Conservation (phyloP, 371 early-diverging fungal species). For the Mucor velutinosus region DNA sequence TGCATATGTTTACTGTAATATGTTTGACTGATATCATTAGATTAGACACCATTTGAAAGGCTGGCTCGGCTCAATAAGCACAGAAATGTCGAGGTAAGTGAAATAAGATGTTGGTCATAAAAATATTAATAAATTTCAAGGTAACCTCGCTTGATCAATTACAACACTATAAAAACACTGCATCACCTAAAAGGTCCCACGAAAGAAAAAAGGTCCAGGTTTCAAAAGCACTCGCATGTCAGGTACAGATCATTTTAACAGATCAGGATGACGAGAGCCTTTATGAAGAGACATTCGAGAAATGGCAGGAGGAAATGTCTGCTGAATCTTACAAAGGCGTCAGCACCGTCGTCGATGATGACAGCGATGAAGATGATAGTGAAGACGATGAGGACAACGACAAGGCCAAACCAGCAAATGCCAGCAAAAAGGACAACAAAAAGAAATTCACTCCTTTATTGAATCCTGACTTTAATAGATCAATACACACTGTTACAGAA, state of each 20-base stretch:
- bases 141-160: conserved; percentile 38
- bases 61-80: conserved; percentile 85
- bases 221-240: conserved; percentile 27
- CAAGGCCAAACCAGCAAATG: neutral
- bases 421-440: neutral
- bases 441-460: conserved; percentile 11
- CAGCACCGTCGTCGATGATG: neutral
- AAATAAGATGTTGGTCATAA: neutral
- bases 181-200: neutral
- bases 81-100: conserved; percentile 68
- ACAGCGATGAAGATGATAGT: neutral
- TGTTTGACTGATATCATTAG: conserved; percentile 5
- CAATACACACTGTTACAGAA: neutral
- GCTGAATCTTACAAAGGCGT: conserved; percentile 16
- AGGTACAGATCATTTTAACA: conserved; percentile 29
- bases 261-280: conserved; percentile 13
- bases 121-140: conserved; percentile 19
- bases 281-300: conserved; percentile 24
- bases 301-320: conserved; percentile 44
- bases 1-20: neutral
- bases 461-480: conserved; percentile 22
- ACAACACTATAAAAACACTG: conserved; percentile 21
- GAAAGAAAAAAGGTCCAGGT: conserved; percentile 25
- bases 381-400: conserved; percentile 1
- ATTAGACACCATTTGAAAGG: conserved; percentile 86